Evolutionary conservation across 164 flowering plant species (phyloP).

Genomic region (Aristolochia fimbriata): DNA sequence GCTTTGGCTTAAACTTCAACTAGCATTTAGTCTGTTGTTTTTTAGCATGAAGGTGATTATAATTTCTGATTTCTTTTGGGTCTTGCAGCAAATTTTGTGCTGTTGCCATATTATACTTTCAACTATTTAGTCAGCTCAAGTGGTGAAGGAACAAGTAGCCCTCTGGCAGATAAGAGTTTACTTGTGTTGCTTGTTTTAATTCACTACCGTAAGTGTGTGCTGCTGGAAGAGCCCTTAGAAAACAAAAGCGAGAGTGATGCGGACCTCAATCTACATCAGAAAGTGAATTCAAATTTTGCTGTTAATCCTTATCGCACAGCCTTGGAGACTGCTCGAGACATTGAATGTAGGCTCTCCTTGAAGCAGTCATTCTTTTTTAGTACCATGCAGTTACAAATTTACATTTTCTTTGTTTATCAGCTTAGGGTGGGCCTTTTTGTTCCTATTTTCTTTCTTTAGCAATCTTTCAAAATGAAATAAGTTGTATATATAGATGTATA

Average conservation of each 20-base stretch:
- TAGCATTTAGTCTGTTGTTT: too few species aligned
- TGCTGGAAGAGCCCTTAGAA: slow-evolving; percentile 24
- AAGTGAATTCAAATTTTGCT: slow-evolving; percentile 36
- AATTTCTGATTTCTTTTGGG: slow-evolving; percentile 1
- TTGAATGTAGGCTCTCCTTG: slow-evolving; percentile 56
- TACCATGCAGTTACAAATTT: too few species aligned
- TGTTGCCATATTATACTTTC: slow-evolving; percentile 49
- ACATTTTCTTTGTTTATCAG: not conserved
- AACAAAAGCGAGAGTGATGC: slow-evolving; percentile 30
- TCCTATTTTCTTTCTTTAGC: not conserved
- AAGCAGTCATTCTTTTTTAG: too few species aligned
- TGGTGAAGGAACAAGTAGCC: slow-evolving; percentile 55
- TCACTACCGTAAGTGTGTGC: slow-evolving; percentile 58
- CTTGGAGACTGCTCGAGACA: slow-evolving; percentile 71
- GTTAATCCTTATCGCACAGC: slow-evolving; percentile 75
- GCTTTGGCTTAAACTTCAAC: too few species aligned
- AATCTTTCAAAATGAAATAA: not conserved
- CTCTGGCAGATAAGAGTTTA: slow-evolving; percentile 71
- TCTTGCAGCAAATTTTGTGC: slow-evolving; percentile 71
- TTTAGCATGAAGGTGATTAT: too few species aligned
- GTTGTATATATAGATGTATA: not conserved
- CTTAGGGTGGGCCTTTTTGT: not conserved
- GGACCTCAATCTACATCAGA: slow-evolving; percentile 36
- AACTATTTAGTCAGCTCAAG: slow-evolving; percentile 57
- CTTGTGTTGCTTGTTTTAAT: slow-evolving; percentile 66